phyloP scores from a whole-genome alignment of 2,329 filamentous ascomycete species.

The Claviceps quebecensis region DNA sequence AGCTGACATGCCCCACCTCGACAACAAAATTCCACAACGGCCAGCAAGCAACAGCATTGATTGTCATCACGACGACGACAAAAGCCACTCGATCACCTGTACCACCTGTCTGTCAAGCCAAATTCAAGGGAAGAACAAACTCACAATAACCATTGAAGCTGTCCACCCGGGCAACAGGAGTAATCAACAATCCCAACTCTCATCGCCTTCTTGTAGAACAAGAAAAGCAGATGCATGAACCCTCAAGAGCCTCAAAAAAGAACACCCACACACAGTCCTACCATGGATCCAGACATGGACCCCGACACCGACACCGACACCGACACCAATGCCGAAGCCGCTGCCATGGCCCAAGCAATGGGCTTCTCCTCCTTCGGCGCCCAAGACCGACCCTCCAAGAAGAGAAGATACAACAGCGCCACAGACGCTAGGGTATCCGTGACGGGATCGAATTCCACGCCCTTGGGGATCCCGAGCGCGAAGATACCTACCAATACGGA shows the following conservation, averaged over 20 bases:
- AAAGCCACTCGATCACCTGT: too few species aligned
- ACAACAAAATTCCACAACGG: too few species aligned
- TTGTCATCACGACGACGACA: too few species aligned
- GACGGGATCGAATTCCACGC: conserved; percentile 26
- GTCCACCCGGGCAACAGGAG: too few species aligned
- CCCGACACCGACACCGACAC: conserved; percentile 17
- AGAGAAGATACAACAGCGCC: conserved; percentile 50
- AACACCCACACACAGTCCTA: background rate
- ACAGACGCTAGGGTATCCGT: conserved; percentile 24
- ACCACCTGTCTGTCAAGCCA: too few species aligned
- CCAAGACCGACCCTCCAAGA: conserved; percentile 41
- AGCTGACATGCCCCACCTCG: too few species aligned
- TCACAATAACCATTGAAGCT: too few species aligned
- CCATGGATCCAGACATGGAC: conserved; percentile 7
- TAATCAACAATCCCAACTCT: too few species aligned
- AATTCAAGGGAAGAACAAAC: too few species aligned
- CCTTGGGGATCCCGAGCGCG: conserved; percentile 14
- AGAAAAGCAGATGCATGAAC: background rate
- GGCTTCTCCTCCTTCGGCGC: conserved; percentile 60
- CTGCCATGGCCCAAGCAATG: conserved; percentile 51
- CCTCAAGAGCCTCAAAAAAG: background rate
- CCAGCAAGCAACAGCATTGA: too few species aligned
- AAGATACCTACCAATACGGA: conserved; percentile 21
- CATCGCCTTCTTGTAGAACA: too few species aligned
- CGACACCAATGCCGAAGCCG: background rate